These are phyloP conservation scores for Paecilomyces variotii DNA, from an alignment of 2,329 filamentous ascomycete species.

Conservation along the genomic window DNA sequence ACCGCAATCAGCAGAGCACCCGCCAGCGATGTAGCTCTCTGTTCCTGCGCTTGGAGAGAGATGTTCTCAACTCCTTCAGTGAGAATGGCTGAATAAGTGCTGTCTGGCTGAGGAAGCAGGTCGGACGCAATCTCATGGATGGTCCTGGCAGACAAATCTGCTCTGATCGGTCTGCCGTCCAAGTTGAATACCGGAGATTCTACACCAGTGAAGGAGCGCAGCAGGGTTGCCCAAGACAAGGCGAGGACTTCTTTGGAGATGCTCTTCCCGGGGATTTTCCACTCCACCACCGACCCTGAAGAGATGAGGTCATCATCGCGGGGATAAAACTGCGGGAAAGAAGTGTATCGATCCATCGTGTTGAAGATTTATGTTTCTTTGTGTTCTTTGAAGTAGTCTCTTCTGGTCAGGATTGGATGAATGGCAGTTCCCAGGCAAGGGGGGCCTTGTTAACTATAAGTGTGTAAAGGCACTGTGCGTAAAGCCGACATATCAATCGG, in stretches of 20 bases:
- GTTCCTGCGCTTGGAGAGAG: neutral
- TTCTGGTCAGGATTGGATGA: neutral
- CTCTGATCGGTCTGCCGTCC: slow-evolving; percentile 19
- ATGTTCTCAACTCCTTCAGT: neutral
- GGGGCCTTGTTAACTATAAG: neutral
- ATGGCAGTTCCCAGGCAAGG: neutral
- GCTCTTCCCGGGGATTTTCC: neutral
- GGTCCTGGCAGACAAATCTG: slow-evolving; percentile 11
- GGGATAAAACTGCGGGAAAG: neutral
- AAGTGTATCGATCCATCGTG: neutral
- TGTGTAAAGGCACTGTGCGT: neutral
- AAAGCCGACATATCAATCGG: neutral
- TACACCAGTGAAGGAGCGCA: slow-evolving; percentile 23
- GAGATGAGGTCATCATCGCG: neutral
- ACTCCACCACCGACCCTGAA: neutral
- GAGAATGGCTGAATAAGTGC: neutral
- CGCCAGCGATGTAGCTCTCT: slow-evolving; percentile 1
- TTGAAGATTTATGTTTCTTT: neutral
- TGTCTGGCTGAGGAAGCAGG: neutral
- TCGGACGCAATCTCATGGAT: slow-evolving; percentile 7
- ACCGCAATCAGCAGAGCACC: slow-evolving; percentile 17
- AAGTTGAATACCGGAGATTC: slow-evolving; percentile 23
- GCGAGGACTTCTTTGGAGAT: slow-evolving; percentile 7
- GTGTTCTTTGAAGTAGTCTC: neutral
- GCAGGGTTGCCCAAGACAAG: slow-evolving; percentile 22